A percentile compares a stretch with the other conserved stretches of the same genome.
phyloP scores from a whole-genome alignment of 768 basidiomycete species.

The Suillus placidus region DNA sequence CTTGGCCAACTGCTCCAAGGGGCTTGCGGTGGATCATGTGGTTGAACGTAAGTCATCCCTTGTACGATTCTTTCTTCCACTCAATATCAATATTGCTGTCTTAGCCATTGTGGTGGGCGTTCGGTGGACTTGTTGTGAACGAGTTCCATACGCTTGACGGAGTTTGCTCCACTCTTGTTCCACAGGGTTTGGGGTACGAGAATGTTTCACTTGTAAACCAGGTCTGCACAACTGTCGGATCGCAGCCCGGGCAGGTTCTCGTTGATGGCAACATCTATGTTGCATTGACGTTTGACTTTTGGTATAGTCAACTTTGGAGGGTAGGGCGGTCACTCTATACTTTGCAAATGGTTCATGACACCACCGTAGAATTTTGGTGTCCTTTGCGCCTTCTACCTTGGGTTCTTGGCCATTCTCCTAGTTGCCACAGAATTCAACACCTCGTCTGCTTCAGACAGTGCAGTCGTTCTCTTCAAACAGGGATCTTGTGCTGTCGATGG shows the following conservation, averaged over 20 bases:
- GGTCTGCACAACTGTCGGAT: conserved; percentile 74
- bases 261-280: conserved; percentile 68
- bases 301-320: conserved; percentile 51
- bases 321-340: conserved; percentile 27
- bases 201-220: conserved; percentile 61
- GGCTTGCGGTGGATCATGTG: conserved; percentile 70
- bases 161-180: conserved; percentile 58
- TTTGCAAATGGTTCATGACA: neutral
- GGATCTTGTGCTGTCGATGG: conserved; percentile 34
- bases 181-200: conserved; percentile 65
- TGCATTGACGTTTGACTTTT: conserved; percentile 43
- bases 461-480: conserved; percentile 68
- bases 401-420: conserved; percentile 58
- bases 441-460: conserved; percentile 33
- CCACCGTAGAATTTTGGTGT: conserved; percentile 64
- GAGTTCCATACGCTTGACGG: conserved; percentile 78
- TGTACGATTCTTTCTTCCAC: neutral
- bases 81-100: neutral
- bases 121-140: conserved; percentile 76
- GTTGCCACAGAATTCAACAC: conserved; percentile 60
- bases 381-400: conserved; percentile 62
- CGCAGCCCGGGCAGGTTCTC: conserved; percentile 55
- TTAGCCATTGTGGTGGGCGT: conserved; percentile 28
- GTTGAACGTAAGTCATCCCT: conserved; percentile 48
- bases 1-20: conserved; percentile 64